phyloP scores from a whole-genome alignment of 768 basidiomycete genomes.

The Russula compacta region DNA sequence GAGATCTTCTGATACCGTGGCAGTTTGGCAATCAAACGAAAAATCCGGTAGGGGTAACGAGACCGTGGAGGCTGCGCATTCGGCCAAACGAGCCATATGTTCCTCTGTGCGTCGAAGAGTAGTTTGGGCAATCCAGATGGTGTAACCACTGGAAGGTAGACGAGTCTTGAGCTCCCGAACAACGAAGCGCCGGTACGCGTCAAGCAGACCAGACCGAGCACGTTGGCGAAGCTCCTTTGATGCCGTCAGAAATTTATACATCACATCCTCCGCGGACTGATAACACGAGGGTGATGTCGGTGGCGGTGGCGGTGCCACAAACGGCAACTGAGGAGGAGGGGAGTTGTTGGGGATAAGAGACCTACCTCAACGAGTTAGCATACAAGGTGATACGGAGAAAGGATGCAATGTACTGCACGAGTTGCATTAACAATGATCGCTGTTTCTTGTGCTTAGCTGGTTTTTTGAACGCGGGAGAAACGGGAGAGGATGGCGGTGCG shows the following conservation, averaged over 20 bases:
- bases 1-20: constrained; percentile 12
- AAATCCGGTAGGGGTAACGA: constrained; percentile 5
- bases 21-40: constrained; percentile 10
- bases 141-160: constrained; percentile 33
- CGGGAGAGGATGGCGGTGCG: constrained; percentile 9
- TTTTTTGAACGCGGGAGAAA: constrained; percentile 28
- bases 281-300: constrained; percentile 1
- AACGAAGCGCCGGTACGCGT: constrained; percentile 55
- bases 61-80: constrained; percentile 15
- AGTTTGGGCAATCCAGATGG: constrained; percentile 45
- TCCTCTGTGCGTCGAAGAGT: constrained; percentile 41
- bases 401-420: constrained; percentile 44
- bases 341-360: constrained; percentile 12
- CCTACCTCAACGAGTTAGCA: constrained; percentile 11
- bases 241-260: constrained; percentile 12
- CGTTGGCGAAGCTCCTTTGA: constrained; percentile 43
- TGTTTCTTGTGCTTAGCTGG: constrained; percentile 54
- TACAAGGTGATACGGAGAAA: not conserved
- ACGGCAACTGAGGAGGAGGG: not conserved
- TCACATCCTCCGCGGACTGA: constrained; percentile 11
- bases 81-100: constrained; percentile 22
- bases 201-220: constrained; percentile 59
- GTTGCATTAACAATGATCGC: constrained; percentile 58
- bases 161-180: constrained; percentile 40
- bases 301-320: constrained; percentile 18